Evolutionary conservation across 1,284 basidiomycete genomes (phyloP), one percentile per base, ranked within the genome.

Genomic region (Meira nashicola): DNA sequence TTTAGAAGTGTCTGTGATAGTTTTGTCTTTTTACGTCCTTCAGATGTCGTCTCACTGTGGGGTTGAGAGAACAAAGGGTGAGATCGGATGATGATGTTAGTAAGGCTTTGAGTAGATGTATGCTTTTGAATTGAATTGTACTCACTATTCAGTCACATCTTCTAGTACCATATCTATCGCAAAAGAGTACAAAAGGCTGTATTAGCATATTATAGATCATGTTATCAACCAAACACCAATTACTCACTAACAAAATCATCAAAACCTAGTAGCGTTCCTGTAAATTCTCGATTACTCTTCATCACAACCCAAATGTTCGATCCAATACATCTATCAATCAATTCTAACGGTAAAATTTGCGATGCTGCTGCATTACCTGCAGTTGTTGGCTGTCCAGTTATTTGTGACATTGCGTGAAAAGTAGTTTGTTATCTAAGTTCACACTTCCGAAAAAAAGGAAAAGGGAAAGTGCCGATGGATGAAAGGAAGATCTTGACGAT

Each of bases 231-330:
- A 47, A 37, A 7, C n/a, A 38, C 11, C 21, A 39, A 39, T 55
- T 60, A 96, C 94, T 86, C 80, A 97, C 94, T 98, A 79, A 98
- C 94, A 79, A 94, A 98, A 81, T 98, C 94, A 79, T 98, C 95
- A 75, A 98, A 98, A 2, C 95, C 94, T 46, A 94, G 84, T 51
- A 98, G 82, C 2, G 87, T 97, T n/a, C 94, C 94, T 15, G 89
- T 90, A 80, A 79, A 76, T 63, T 79, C 78, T 28, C 78, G 62
- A 39, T 77, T 67, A 28, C 70, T 67, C 66, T 78, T 78, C 77
- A 79, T 78, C 43, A 79, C 68, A 39, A 79, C 77, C 78, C 78
- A 79, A 61, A 79, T 78, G 53, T 65, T 66, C 40, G 71, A 76
- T 39, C 78, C 78, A 58, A 79, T 76, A 63, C 78, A 79, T 28